Percentiles rank a stretch among this genome's conserved stretches.
These are phyloP conservation scores for Themeda triandra DNA, from an alignment of 176 grass and related monocot genomes.

Conservation along the genomic window DNA sequence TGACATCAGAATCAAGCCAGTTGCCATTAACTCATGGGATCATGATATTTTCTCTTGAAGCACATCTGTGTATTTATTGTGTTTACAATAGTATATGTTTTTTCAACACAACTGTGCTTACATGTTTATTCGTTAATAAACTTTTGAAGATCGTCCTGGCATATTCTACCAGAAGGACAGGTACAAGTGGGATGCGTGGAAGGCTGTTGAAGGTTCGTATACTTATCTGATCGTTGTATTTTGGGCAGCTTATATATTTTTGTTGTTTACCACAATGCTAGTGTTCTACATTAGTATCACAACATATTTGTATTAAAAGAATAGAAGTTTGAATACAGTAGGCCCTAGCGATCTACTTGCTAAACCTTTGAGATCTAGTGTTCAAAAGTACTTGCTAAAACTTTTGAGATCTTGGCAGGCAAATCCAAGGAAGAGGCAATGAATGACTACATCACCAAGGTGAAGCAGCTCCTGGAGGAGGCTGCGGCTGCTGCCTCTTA, in stretches of 20 bases:
- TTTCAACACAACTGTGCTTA: not conserved
- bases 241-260: not conserved
- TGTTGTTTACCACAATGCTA: not conserved
- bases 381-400: not conserved
- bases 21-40: not conserved
- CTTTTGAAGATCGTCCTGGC: constrained; percentile 58
- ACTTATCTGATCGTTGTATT: not conserved
- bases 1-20: not conserved
- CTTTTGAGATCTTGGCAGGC: constrained; percentile 28
- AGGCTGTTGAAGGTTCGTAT: constrained; percentile 70
- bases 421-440: constrained; percentile 80
- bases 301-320: no score
- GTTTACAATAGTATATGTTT: not conserved
- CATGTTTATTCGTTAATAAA: not conserved
- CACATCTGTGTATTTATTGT: not conserved
- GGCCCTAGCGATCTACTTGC: no score
- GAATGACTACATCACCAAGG: constrained; percentile 84
- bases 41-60: not conserved
- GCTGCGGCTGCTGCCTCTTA: constrained; percentile 42
- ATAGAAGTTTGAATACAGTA: no score
- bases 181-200: constrained; percentile 87
- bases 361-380: no score
- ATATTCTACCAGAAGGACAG: constrained; percentile 51
- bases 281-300: not conserved
- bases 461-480: constrained; percentile 70